Conservation (phyloP, 495 filamentous ascomycete genomes). For the Clavariopsis aquatica region DNA sequence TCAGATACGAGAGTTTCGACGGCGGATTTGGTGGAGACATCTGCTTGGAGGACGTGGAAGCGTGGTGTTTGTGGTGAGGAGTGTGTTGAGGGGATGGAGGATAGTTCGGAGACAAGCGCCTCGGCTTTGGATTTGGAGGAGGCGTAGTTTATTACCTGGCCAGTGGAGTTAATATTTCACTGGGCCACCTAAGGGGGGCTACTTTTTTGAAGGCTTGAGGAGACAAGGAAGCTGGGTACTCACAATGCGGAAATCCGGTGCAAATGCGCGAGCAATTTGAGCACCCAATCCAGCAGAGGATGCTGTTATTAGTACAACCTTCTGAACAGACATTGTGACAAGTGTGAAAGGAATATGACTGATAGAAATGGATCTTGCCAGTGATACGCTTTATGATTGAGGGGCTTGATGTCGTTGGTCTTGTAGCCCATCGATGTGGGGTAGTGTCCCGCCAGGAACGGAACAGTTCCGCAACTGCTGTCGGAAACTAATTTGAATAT, state of each 20-base stretch:
- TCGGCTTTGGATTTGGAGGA: slow-evolving; percentile 50
- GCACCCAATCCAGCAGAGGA: slow-evolving; percentile 60
- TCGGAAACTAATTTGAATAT: too few relatives aligned
- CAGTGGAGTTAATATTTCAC: slow-evolving; percentile 2
- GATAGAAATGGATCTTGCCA: not conserved
- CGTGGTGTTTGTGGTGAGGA: slow-evolving; percentile 29
- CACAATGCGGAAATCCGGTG: slow-evolving; percentile 51
- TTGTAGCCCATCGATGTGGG: not conserved
- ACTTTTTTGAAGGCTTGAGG: not conserved
- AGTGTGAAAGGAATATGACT: not conserved
- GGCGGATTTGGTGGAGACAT: slow-evolving; percentile 50
- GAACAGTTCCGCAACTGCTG: not conserved
- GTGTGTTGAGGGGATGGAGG: slow-evolving; percentile 36
- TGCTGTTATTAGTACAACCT: slow-evolving; percentile 59
- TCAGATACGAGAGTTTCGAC: slow-evolving; percentile 51
- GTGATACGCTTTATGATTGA: not conserved
- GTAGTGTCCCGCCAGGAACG: not conserved
- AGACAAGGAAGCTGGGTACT: slow-evolving; percentile 6
- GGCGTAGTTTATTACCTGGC: slow-evolving; percentile 56
- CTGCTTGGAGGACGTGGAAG: slow-evolving; percentile 52
- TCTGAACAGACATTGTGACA: slow-evolving; percentile 42
- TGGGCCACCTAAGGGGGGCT: too few relatives aligned
- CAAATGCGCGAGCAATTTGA: slow-evolving; percentile 54
- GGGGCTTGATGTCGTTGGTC: not conserved
- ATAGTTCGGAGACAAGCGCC: slow-evolving; percentile 50